These are phyloP conservation scores for Fomes fomentarius DNA, from an alignment of 1,284 basidiomycete species.

Conservation along the genomic window DNA sequence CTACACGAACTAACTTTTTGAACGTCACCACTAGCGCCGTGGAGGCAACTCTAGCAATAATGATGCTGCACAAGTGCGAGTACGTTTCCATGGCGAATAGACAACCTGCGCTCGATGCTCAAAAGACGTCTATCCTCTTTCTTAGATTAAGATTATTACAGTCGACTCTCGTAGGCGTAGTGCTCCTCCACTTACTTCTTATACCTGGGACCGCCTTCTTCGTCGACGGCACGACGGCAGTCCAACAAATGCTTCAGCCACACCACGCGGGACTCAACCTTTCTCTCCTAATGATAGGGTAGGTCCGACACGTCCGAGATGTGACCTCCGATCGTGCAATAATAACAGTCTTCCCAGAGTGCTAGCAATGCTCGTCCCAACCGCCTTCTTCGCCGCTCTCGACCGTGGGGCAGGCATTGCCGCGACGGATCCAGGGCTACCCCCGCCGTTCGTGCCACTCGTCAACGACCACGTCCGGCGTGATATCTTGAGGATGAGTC, in stretches of 20 bases:
- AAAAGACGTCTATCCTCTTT: no score
- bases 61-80: conserved; percentile 68
- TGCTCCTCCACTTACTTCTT: conserved; percentile 62
- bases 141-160: conserved; percentile 58
- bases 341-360: no score
- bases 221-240: conserved; percentile 56
- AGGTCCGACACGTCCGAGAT: conserved; percentile 17
- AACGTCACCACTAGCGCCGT: conserved; percentile 38
- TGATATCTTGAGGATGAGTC: conserved; percentile 59
- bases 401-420: conserved; percentile 39
- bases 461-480: conserved; percentile 35
- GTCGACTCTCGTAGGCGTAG: conserved; percentile 66
- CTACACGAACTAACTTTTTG: no score
- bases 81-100: no score
- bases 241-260: conserved; percentile 50
- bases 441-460: not conserved
- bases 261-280: conserved; percentile 63
- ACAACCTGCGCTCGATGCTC: no score
- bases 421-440: not conserved
- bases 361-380: conserved; percentile 60
- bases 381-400: conserved; percentile 65
- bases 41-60: conserved; percentile 68
- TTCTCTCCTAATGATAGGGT: conserved; percentile 67
- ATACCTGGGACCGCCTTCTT: conserved; percentile 64
- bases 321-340: no score